phyloP scores from a whole-genome alignment of 1,284 basidiomycete species.

The Ustilago vetiveriae region DNA sequence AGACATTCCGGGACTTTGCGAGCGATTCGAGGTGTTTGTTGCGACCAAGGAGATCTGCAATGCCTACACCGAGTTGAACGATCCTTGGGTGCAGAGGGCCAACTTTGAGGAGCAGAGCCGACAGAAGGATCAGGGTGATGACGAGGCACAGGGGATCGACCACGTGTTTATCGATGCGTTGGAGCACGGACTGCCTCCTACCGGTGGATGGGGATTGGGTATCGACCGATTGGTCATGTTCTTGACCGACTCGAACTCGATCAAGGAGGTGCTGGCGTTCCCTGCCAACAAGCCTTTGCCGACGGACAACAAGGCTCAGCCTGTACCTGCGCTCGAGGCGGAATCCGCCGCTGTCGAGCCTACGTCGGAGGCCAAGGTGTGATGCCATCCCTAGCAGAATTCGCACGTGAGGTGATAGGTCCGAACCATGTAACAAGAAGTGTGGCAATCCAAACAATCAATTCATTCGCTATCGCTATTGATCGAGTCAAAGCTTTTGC shows the following conservation, averaged over 20 bases:
- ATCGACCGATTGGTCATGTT: constrained; percentile 55
- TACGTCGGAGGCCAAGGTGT: constrained; percentile 15
- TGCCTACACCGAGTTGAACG: constrained; percentile 82
- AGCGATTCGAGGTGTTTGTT: constrained; percentile 98
- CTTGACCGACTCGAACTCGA: constrained; percentile 71
- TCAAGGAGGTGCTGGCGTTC: constrained; percentile 89
- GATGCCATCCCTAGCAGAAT: no score
- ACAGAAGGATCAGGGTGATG: constrained; percentile 96
- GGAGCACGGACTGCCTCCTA: constrained; percentile 96
- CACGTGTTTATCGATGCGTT: constrained; percentile 73
- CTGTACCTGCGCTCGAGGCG: constrained; percentile 25
- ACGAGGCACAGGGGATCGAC: constrained; percentile 96
- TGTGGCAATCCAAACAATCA: no score
- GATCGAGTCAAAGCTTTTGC: no score
- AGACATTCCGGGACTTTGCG: constrained; percentile 78
- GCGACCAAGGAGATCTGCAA: constrained; percentile 89
- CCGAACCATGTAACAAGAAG: no score
- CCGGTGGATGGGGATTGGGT: constrained; percentile 75
- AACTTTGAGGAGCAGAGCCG: constrained; percentile 90
- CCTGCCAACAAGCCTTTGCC: constrained; percentile 83
- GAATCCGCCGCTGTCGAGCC: constrained; percentile 11
- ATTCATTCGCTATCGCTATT: no score
- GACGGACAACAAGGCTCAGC: constrained; percentile 38
- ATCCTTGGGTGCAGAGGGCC: constrained; percentile 80
- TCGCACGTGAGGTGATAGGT: no score